Base-by-base conservation (phyloP, 768 basidiomycete species). In the Rubroboletus pulcherrimus region DNA sequence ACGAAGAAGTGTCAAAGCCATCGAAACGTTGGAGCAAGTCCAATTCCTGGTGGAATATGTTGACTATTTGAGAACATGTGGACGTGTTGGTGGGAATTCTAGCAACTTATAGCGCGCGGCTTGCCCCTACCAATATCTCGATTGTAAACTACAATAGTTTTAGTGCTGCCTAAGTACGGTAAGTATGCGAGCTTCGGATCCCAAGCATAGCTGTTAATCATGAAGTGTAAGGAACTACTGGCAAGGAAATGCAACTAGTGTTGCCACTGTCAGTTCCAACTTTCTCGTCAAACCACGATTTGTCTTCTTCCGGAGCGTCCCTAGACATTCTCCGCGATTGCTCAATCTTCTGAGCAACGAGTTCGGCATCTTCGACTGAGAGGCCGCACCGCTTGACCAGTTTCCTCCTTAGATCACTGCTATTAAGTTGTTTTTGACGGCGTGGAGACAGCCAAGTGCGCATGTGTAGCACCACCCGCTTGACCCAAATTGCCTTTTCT, bases 11-110 rank as follows among this genome's bases (percentile, higher is more conserved):
- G 71, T 86, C 54, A 98, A 98, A 69, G 93, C 94, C 2, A 82
- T 98, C 39, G 96, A 98, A 70, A 96, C 93, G 4, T 86, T 89
- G 67, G 93, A 97, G 67, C 95, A 98, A 71, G 96, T 96, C 15
- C 74, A 78, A 60, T 93, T 94, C 65, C 71, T 94, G 47, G 82
- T 86, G 0, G 86, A 91, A 31, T 94, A 83, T 68, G 82, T 91
- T 4, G 81, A 86, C 38, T 84, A 80, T 71, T 66, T 91, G 55
- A 67, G 76, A 49, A 55, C 57, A 11, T 54, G 56, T 41, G 60
- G 58, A 40, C 46, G 24, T 34, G 12, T 24, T 4, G 33, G 26
- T 15, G 37, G 38, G 4, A 21, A 49, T 31, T 38, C 39, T 26
- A 33, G 19, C 19, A 31, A 40, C 24, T 33, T 31, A 5, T 49